Evolutionary conservation across 2,329 filamentous ascomycete species (phyloP).

Genomic region (Arthrinium puccinioides): DNA sequence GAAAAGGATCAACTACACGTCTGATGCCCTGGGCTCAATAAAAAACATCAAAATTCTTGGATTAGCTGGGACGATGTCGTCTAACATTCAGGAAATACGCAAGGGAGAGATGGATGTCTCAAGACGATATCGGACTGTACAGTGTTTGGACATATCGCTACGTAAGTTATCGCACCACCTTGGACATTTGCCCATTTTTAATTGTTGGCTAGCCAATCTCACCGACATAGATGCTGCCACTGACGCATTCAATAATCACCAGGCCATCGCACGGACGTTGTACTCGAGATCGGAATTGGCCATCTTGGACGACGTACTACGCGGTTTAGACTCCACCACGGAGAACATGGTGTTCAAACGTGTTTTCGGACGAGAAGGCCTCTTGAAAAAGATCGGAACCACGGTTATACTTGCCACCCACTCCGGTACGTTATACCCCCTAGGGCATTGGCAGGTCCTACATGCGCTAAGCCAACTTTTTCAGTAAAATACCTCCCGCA

Average conservation of each 20-base stretch:
- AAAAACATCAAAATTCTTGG: conserved; percentile 12
- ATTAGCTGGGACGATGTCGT: conserved; percentile 6
- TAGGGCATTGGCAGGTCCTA: too few species aligned
- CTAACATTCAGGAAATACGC: conserved; percentile 7
- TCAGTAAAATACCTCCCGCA: conserved; percentile 16
- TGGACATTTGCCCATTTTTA: conserved; percentile 6
- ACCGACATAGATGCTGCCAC: conserved; percentile 2
- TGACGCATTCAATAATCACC: conserved; percentile 6
- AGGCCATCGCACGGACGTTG: conserved; percentile 11
- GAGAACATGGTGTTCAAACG: conserved; percentile 4
- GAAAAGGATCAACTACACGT: conserved; percentile 7
- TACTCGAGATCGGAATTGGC: conserved; percentile 8
- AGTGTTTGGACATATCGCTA: conserved; percentile 16
- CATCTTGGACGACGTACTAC: conserved; percentile 11
- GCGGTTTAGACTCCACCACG: conserved; percentile 9
- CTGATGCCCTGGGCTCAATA: conserved; percentile 8
- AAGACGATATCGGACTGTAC: conserved; percentile 16
- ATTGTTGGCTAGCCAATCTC: conserved; percentile 1
- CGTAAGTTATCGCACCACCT: conserved; percentile 6
- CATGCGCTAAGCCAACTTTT: too few species aligned
- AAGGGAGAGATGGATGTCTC: conserved; percentile 9
- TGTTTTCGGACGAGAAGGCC: conserved; percentile 7
- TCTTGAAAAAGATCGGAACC: conserved; percentile 7
- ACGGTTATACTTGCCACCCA: conserved; percentile 20
- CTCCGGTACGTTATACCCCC: conserved; percentile 1